phyloP scores from a whole-genome alignment of 768 basidiomycete genomes.

The Lepiota brunneoincarnata region DNA sequence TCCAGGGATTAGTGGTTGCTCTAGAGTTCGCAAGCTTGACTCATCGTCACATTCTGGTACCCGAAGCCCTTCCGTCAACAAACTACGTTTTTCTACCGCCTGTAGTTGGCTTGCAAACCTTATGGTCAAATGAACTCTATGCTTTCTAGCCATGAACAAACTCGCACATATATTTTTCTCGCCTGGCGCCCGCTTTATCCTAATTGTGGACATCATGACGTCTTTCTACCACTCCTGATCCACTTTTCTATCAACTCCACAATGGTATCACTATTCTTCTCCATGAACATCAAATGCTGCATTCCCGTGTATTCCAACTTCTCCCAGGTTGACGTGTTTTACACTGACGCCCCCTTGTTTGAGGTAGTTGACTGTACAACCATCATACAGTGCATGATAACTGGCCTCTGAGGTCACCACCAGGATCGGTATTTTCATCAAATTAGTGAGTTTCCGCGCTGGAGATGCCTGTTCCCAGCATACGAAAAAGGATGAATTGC shows the following conservation, averaged over 20 bases:
- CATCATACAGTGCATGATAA: conserved; percentile 49
- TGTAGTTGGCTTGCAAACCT: too few relatives aligned
- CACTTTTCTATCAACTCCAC: conserved; percentile 37
- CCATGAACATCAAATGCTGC: conserved; percentile 60
- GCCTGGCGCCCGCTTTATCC: too few relatives aligned
- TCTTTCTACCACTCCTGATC: conserved; percentile 13
- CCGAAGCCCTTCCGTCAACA: too few relatives aligned
- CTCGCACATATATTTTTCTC: too few relatives aligned
- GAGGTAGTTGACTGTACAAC: conserved; percentile 41
- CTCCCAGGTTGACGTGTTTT: conserved; percentile 36
- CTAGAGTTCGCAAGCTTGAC: too few relatives aligned
- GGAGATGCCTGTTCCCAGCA: conserved; percentile 43
- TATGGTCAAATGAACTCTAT: too few relatives aligned
- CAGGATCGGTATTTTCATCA: conserved; percentile 41
- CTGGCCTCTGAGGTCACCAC: conserved; percentile 48
- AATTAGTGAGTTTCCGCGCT: conserved; percentile 38
- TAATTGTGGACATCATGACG: too few relatives aligned
- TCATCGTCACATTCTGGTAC: too few relatives aligned
- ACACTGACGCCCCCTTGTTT: conserved; percentile 44
- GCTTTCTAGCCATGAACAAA: too few relatives aligned
- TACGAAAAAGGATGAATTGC: conserved; percentile 28
- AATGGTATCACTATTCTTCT: conserved; percentile 44
- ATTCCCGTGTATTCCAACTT: conserved; percentile 48
- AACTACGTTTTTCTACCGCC: too few relatives aligned
- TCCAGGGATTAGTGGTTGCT: too few relatives aligned